Conservation (phyloP, 148 eudicot genomes). For the Talinum fruticosum region DNA sequence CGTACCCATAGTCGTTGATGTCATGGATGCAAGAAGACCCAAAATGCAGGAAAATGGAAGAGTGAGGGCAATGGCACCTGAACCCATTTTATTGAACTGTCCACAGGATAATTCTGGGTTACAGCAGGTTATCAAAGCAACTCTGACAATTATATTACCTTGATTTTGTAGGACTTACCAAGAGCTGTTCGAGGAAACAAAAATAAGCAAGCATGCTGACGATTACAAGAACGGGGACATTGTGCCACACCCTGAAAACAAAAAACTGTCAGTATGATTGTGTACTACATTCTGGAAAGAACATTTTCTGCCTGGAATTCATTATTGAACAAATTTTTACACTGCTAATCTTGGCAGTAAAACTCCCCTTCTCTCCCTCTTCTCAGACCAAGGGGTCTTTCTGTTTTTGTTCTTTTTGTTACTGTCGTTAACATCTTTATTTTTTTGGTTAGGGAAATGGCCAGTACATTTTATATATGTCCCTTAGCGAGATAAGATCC, state of each 20-base stretch:
- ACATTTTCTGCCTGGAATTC: background rate
- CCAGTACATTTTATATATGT: too few species aligned
- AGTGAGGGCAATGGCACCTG: slow-evolving; percentile 92
- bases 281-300: background rate
- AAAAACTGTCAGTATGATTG: background rate
- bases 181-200: slow-evolving; percentile 88
- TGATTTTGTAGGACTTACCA: slow-evolving; percentile 50
- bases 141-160: background rate
- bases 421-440: too few species aligned
- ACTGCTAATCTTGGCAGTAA: too few species aligned
- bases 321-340: background rate
- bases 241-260: slow-evolving; percentile 82
- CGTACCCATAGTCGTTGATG: slow-evolving; percentile 90
- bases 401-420: too few species aligned
- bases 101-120: slow-evolving; percentile 7
- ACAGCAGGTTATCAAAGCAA: background rate
- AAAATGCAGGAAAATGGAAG: slow-evolving; percentile 94
- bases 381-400: too few species aligned
- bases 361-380: too few species aligned
- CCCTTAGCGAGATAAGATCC: too few species aligned
- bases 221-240: slow-evolving; percentile 88
- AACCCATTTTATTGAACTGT: slow-evolving; percentile 71
- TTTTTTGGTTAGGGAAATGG: too few species aligned
- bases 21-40: slow-evolving; percentile 96
- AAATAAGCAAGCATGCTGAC: slow-evolving; percentile 97